A percentile compares a stretch with the other conserved stretches of the same genome.
phyloP scores from a whole-genome alignment of 2,329 filamentous ascomycete species.

The Lecanicillium sp. region DNA sequence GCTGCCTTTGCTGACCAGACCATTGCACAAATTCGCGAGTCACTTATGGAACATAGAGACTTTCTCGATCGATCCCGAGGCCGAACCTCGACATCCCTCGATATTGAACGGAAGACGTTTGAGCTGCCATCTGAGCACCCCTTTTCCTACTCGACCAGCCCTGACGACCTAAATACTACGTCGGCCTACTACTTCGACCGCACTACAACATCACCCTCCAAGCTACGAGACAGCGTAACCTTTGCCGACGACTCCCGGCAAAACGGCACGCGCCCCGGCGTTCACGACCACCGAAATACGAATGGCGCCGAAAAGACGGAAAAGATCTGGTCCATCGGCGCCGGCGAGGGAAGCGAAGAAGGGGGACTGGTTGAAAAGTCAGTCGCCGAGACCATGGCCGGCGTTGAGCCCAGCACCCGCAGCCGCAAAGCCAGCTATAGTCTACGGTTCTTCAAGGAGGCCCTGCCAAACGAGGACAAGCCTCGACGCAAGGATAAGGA shows the following conservation, averaged over 20 bases:
- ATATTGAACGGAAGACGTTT: constrained; percentile 25
- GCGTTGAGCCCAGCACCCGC: constrained; percentile 56
- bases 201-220: constrained; percentile 11
- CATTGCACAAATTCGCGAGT: constrained; percentile 29
- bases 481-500: constrained; percentile 45
- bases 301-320: constrained; percentile 52
- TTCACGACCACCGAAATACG: constrained; percentile 37
- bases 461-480: constrained; percentile 53
- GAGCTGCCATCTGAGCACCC: constrained; percentile 16
- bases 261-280: constrained; percentile 7
- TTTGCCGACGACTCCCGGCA: constrained; percentile 4
- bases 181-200: constrained; percentile 18
- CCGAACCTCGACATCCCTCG: constrained; percentile 29
- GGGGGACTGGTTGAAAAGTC: constrained; percentile 59
- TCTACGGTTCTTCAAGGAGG: constrained; percentile 61
- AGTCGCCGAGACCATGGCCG: constrained; percentile 55
- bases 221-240: not conserved
- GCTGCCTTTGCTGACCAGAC: constrained; percentile 28
- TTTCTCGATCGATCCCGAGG: constrained; percentile 25
- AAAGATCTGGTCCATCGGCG: constrained; percentile 60
- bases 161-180: constrained; percentile 23
- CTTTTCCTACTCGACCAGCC: constrained; percentile 19
- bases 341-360: constrained; percentile 40
- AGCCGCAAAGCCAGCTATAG: constrained; percentile 64
- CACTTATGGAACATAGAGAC: constrained; percentile 31